A percentile compares a stretch with the other conserved stretches of the same genome.
These are phyloP conservation scores for Ophiostoma ips DNA, from an alignment of 2,329 filamentous ascomycete genomes.

Conservation along the genomic window DNA sequence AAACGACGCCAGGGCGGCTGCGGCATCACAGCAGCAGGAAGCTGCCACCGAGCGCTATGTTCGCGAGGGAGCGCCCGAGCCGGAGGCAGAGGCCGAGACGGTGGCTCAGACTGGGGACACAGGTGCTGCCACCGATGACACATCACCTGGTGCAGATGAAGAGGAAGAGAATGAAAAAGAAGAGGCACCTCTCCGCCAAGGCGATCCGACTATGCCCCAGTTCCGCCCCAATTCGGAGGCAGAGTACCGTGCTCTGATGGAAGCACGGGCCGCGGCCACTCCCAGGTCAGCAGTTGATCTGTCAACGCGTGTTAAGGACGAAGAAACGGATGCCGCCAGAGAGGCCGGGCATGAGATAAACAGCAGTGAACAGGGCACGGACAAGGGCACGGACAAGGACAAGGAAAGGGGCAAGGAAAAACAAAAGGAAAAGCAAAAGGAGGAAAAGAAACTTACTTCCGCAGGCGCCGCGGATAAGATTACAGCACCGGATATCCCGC, in stretches of 20 bases:
- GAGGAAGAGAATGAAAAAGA: neutral
- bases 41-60: conserved; percentile 10
- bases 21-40: neutral
- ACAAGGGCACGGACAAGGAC: neutral
- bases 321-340: neutral
- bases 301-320: neutral
- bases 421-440: conserved; percentile 1
- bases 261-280: neutral
- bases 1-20: neutral
- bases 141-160: neutral
- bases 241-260: neutral
- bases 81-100: neutral
- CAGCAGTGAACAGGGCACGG: too few species aligned
- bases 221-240: conserved; percentile 43
- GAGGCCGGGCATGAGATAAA: too few species aligned
- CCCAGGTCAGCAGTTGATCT: neutral
- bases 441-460: neutral
- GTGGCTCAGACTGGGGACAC: neutral
- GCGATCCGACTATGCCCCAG: conserved; percentile 57
- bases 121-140: too few species aligned
- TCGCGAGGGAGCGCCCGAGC: neutral
- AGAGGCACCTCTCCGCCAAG: too few species aligned
- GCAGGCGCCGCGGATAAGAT: neutral
- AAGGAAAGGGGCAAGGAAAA: conserved; percentile 5
- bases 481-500: conserved; percentile 14